Evolutionary conservation across 2,329 filamentous ascomycete species (phyloP), one percentile per base, ranked within the genome.

Genomic region (Alternaria sp.): DNA sequence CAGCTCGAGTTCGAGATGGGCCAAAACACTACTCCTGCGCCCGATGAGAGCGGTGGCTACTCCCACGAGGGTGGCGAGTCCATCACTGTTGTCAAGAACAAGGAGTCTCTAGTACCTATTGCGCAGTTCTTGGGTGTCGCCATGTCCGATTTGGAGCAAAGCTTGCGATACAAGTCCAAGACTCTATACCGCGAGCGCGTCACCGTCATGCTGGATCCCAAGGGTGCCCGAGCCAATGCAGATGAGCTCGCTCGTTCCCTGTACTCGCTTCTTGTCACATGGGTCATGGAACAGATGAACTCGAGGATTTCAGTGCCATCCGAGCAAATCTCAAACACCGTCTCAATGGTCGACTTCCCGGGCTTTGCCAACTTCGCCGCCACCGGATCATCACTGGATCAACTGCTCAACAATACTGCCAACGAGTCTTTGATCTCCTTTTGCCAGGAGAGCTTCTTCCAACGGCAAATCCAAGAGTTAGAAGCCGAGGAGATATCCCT

Each of bases 161-260:
- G 92, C 29, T 83, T 99, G 57, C 92, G 93, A 3, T 97, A 97
- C 83, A 96, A 96, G 81, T 98, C 93, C 21, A 97, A 96, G 83
- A 97, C 95, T 68, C 89, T 99, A 56, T 91, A 96, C 73, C 90
- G 93, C 63, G 95, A 99, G 82, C 90, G 95, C 54, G 95, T 99
- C n/a, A 99, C 95, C 0, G 91, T 99, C 65, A 96, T 99, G 93
- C 85, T 99, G 33, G 95, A 99, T 73, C 92, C 94, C 6, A 88
- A 88, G 56, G 95, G 95, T 37, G 95, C 95, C 44, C 89, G 93
- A 50, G 89, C 88, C 37, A 97, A 97, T 68, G 95, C 95, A 14
- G 93, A 98, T 72, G 95, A 98, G 78, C 86, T 99, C 48, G 93
- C 95, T 4, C 86, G 94, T 51, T 97, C 94, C 0, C 82, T 99